Base-by-base conservation (phyloP, 306 rosid species). In the Quercus bicolor region DNA sequence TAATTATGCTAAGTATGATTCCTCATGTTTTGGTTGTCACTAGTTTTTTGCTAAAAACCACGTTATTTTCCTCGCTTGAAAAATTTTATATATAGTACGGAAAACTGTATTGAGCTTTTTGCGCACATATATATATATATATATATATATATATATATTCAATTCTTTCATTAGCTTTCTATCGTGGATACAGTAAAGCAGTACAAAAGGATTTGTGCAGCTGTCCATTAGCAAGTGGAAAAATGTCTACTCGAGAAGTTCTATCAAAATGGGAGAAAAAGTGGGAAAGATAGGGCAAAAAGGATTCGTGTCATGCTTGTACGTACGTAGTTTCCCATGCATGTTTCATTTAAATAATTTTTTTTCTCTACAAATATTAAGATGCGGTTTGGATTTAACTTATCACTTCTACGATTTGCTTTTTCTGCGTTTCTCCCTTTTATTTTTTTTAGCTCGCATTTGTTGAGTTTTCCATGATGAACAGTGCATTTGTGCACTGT, bases 391-490 rank as follows among this genome's bases (percentile, higher is more conserved):
- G 2, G 2, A 26, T 26, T 2, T 0, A 26, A 26, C 2, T 2
- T 26, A 26, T 26, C 2, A 26, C 28, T 0, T 2, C 0, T 0
- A 26, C 28, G 28, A 1, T 26, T 26, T 26, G 28, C 2, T 26
- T 26, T 0, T 26, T 0, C 0, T 0, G 28, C 0, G 28, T 26
- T 26, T 26, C 0, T 1, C 0, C 1, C 1, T 1, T 1, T 26
- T 26, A 1, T 26, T 1, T 26, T 26, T 26, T 26, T 26, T 24
- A 26, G 28, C 28, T 0, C 0, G 28, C 0, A 26, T 26, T 26
- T 26, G 2, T 26, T 26, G 28, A 24, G 0, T 24, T 24, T 24
- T 24, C 0, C 26, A 26, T 1, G 28, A 1, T 26, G 0, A 26
- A 26, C 0, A 26, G 2, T 26, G 28, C 28, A 26, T 2, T 26